Conservation (phyloP, 2,329 filamentous ascomycete genomes). For the Colletotrichum truncatum region DNA sequence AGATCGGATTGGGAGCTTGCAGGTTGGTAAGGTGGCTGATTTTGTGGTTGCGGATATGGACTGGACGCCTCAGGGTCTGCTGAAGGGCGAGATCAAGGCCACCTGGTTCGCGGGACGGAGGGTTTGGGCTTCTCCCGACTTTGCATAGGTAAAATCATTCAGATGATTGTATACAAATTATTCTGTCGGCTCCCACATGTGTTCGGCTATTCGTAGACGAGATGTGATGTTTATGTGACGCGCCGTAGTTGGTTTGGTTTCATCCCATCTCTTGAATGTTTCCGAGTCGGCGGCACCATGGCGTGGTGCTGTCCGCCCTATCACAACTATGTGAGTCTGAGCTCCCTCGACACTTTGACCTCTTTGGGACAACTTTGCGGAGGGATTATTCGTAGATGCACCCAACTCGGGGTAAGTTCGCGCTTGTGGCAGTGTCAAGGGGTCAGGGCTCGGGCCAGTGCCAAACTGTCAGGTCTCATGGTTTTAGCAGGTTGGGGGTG, state of each 20-base stretch:
- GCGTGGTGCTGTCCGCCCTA: conserved; percentile 10
- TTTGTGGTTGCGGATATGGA: conserved; percentile 61
- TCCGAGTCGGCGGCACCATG: conserved; percentile 13
- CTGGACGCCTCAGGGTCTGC: conserved; percentile 52
- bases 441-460: conserved; percentile 1
- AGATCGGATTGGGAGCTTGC: conserved; percentile 54
- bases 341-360: conserved; percentile 6
- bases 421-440: not conserved
- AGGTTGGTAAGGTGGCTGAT: conserved; percentile 59
- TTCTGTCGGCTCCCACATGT: not conserved
- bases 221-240: conserved; percentile 3
- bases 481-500: not conserved
- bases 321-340: not conserved
- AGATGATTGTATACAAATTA: not conserved
- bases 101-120: conserved; percentile 57
- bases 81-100: conserved; percentile 51
- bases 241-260: conserved; percentile 6
- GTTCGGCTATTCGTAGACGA: conserved; percentile 2
- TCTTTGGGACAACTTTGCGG: too few species aligned
- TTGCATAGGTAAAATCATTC: not conserved
- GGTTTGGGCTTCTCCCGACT: conserved; percentile 38
- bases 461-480: not conserved
- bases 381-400: not conserved
- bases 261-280: conserved; percentile 27
- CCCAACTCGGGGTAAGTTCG: conserved; percentile 9